Evolutionary conservation across 495 filamentous ascomycete genomes (phyloP).

Genomic region (Polyplosphaeria fusca): DNA sequence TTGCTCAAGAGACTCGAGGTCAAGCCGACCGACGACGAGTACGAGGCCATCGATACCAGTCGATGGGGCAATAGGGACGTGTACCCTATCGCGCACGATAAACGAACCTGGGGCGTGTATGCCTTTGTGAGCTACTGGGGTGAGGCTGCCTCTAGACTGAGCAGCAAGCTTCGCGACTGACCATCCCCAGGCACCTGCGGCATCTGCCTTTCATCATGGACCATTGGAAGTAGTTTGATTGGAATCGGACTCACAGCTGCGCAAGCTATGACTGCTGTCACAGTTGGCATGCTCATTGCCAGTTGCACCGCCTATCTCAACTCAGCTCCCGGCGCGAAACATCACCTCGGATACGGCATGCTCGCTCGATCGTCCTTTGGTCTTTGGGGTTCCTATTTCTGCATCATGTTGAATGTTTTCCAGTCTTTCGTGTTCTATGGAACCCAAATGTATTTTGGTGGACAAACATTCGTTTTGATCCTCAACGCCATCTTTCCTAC

Average conservation of each 20-base stretch:
- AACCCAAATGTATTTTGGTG: conserved; percentile 34
- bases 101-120: conserved; percentile 8
- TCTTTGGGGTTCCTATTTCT: conserved; percentile 9
- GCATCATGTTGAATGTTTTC: conserved; percentile 9
- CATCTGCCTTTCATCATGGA: conserved; percentile 7
- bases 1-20: conserved; percentile 3
- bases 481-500: conserved; percentile 39
- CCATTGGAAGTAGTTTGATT: conserved; percentile 6
- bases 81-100: conserved; percentile 10
- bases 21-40: conserved; percentile 5
- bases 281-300: conserved; percentile 7
- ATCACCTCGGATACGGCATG: conserved; percentile 8
- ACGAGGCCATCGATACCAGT: background rate
- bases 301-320: conserved; percentile 1
- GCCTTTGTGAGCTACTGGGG: conserved; percentile 2
- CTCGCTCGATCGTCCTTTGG: conserved; percentile 6
- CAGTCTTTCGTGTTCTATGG: conserved; percentile 14
- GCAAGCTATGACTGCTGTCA: background rate
- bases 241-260: background rate
- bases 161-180: background rate
- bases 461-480: conserved; percentile 33
- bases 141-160: background rate
- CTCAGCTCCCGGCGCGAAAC: conserved; percentile 1
- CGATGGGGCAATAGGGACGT: conserved; percentile 1
- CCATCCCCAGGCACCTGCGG: background rate